Percentiles rank a stretch among this genome's conserved stretches.
Conservation (phyloP, 371 early-diverging fungal genomes). For the Cokeromyces recurvatus region DNA sequence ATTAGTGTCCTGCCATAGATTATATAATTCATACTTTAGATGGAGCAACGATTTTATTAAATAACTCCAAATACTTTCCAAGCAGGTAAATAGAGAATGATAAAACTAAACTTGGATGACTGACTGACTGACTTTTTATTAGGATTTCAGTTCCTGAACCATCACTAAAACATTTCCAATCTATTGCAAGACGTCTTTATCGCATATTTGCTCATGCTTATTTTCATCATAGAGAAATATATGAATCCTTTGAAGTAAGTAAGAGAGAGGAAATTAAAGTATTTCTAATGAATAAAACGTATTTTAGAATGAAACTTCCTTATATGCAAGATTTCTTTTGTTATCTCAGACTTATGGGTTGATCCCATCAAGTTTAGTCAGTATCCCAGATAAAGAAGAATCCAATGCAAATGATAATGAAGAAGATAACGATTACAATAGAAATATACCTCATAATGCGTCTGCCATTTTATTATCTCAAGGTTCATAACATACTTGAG, state of each 20-base stretch:
- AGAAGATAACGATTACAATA: conserved; percentile 9
- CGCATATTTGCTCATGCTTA: conserved; percentile 96
- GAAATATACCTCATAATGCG: conserved; percentile 11
- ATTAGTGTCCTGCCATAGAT: conserved; percentile 89
- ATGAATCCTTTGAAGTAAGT: conserved; percentile 77
- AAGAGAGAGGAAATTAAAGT: too few species aligned
- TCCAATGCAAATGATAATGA: conserved; percentile 1
- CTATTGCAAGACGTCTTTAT: conserved; percentile 86
- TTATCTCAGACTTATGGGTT: conserved; percentile 63
- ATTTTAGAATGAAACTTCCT: conserved; percentile 62
- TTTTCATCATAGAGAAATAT: conserved; percentile 86
- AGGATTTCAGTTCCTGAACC: conserved; percentile 69
- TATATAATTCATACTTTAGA: conserved; percentile 93
- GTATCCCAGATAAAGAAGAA: conserved; percentile 47
- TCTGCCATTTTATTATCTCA: conserved; percentile 12
- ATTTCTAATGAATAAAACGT: not conserved
- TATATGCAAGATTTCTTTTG: conserved; percentile 77
- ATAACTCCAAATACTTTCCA: conserved; percentile 75
- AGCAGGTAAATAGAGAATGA: conserved; percentile 42
- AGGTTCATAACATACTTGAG: too few species aligned
- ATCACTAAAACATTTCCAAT: conserved; percentile 79
- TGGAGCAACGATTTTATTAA: conserved; percentile 76
- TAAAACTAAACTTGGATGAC: not conserved
- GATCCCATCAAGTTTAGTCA: conserved; percentile 59
- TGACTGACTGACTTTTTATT: not conserved